Conservation (phyloP, 2,329 filamentous ascomycete species). For the Arachnomyces sp. region DNA sequence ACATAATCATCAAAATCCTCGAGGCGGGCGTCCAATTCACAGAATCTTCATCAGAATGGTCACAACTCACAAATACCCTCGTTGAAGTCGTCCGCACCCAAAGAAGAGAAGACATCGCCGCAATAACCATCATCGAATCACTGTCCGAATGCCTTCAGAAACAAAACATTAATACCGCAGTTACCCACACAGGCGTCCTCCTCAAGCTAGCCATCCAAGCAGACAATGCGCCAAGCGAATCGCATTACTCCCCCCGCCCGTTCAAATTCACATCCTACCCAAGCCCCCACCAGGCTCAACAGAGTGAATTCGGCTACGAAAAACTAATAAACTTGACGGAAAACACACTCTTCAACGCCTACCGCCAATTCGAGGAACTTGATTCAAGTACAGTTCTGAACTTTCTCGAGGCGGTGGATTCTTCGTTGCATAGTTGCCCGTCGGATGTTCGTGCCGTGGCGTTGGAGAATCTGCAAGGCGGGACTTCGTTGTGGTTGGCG, state of each 20-base stretch:
- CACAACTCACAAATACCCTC: conserved; percentile 49
- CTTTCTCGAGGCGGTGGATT: conserved; percentile 48
- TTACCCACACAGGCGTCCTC: conserved; percentile 28
- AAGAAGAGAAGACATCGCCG: conserved; percentile 58
- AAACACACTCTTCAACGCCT: conserved; percentile 47
- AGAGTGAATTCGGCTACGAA: conserved; percentile 24
- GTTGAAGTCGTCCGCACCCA: conserved; percentile 51
- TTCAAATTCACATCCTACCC: conserved; percentile 11
- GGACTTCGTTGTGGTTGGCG: conserved; percentile 27
- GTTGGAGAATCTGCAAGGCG: conserved; percentile 50
- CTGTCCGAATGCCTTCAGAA: conserved; percentile 49
- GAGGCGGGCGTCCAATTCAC: conserved; percentile 45
- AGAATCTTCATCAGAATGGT: conserved; percentile 30
- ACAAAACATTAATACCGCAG: conserved; percentile 20
- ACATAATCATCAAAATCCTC: conserved; percentile 60
- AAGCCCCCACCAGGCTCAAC: conserved; percentile 14
- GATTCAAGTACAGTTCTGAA: conserved; percentile 33
- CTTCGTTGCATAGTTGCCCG: conserved; percentile 46
- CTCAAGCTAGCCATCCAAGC: conserved; percentile 28
- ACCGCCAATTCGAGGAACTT: conserved; percentile 37
- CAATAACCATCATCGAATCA: conserved; percentile 62
- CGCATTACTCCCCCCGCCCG: conserved; percentile 17
- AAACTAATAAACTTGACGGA: conserved; percentile 56
- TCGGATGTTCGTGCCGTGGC: conserved; percentile 46
- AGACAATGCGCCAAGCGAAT: conserved; percentile 14